Conservation (phyloP, 441 rosid genomes). For the Daphne laureola region DNA sequence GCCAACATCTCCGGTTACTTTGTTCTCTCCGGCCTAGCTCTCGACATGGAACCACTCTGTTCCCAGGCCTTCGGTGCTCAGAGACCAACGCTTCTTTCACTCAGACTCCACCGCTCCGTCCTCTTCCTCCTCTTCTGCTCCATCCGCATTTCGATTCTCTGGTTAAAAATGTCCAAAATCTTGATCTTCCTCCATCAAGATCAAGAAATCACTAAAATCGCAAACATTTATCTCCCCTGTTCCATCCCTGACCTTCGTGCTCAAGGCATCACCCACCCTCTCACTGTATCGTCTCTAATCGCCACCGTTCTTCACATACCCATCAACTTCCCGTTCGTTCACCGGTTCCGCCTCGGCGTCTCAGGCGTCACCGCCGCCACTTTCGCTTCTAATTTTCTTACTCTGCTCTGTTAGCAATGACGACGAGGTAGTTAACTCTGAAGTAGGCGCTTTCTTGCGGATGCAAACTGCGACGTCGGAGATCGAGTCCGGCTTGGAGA, state of each 20-base stretch:
- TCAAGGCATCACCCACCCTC: constrained; percentile 79
- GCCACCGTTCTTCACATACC: constrained; percentile 73
- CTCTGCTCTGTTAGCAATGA: constrained; percentile 34
- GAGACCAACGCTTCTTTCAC: constrained; percentile 66
- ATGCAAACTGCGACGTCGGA: too few relatives aligned
- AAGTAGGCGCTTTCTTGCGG: too few relatives aligned
- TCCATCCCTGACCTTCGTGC: constrained; percentile 94
- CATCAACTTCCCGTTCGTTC: constrained; percentile 50
- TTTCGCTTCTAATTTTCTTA: constrained; percentile 48
- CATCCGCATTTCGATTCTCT: constrained; percentile 60
- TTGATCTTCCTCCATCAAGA: constrained; percentile 68
- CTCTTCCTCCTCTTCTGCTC: constrained; percentile 57
- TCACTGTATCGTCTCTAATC: constrained; percentile 62
- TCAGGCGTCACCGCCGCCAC: constrained; percentile 75
- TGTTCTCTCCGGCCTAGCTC: constrained; percentile 80
- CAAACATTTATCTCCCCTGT: constrained; percentile 59
- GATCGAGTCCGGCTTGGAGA: too few relatives aligned
- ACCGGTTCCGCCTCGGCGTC: constrained; percentile 50
- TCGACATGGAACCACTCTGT: constrained; percentile 94
- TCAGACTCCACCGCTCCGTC: constrained; percentile 81
- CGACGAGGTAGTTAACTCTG: too few relatives aligned
- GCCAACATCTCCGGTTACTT: constrained; percentile 96
- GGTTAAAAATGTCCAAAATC: constrained; percentile 57
- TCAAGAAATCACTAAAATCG: constrained; percentile 48
- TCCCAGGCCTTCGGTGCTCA: constrained; percentile 93